Evolutionary conservation across 768 basidiomycete genomes (phyloP).

Genomic region (Collybiopsis luxurians): DNA sequence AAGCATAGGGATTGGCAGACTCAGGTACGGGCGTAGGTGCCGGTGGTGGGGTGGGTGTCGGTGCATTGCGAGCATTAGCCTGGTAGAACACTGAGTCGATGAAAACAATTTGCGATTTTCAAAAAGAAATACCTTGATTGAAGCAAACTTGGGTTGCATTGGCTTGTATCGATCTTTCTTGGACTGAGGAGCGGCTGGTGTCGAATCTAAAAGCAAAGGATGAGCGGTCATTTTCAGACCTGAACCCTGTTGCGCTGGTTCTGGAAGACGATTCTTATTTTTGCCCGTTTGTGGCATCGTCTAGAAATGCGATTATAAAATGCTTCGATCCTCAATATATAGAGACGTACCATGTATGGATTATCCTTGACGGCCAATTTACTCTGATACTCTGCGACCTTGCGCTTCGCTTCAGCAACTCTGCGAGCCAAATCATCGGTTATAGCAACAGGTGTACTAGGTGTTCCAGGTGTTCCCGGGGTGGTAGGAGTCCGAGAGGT

Average conservation of each 20-base stretch:
- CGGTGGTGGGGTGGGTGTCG: slow-evolving; percentile 55
- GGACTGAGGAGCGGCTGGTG: slow-evolving; percentile 56
- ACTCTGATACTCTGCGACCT: slow-evolving; percentile 80
- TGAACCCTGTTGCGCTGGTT: slow-evolving; percentile 73
- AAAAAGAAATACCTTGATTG: slow-evolving; percentile 82
- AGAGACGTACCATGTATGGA: slow-evolving; percentile 75
- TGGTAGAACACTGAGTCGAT: no score
- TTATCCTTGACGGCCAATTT: slow-evolving; percentile 76
- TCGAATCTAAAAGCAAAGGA: slow-evolving; percentile 74
- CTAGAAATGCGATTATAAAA: slow-evolving; percentile 24
- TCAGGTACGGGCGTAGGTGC: slow-evolving; percentile 37
- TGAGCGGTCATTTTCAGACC: slow-evolving; percentile 91
- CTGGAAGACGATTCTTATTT: slow-evolving; percentile 51
- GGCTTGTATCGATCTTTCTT: slow-evolving; percentile 95
- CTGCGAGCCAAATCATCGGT: slow-evolving; percentile 65
- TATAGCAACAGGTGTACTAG: slow-evolving; percentile 32
- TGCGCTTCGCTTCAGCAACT: slow-evolving; percentile 83
- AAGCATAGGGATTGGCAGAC: slow-evolving; percentile 73
- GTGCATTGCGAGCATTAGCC: slow-evolving; percentile 77
- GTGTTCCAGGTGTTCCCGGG: slow-evolving; percentile 3
- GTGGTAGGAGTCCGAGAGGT: slow-evolving; percentile 13
- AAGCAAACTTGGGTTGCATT: slow-evolving; percentile 99
- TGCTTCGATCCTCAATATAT: not conserved
- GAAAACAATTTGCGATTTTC: no score
- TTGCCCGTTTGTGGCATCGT: slow-evolving; percentile 53